A percentile compares a stretch with the other conserved stretches of the same genome.
Conservation (phyloP, 305 asterid genomes). For the Fraxinus paxiana region DNA sequence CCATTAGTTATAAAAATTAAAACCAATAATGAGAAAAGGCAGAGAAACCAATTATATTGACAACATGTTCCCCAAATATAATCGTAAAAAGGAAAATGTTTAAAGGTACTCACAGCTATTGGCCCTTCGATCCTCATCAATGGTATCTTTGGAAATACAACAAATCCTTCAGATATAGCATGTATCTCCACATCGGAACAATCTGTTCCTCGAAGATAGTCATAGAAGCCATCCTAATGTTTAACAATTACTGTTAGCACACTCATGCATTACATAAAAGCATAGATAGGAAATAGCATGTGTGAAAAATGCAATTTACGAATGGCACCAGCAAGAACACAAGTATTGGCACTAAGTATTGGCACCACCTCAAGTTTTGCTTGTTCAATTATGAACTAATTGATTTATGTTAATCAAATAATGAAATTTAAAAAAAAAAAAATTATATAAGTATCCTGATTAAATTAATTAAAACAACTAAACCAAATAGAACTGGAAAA, state of each 20-base stretch:
- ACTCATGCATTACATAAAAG: not conserved
- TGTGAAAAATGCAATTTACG: not conserved
- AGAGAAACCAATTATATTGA: not conserved
- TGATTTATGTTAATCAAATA: constrained; percentile 14
- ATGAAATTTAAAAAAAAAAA: not conserved
- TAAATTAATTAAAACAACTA: not conserved
- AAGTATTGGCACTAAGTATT: not conserved
- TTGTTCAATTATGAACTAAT: constrained; percentile 1
- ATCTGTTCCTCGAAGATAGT: constrained; percentile 76
- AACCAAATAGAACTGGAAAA: not conserved
- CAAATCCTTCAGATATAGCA: constrained; percentile 88
- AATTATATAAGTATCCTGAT: not conserved
- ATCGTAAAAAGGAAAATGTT: not conserved
- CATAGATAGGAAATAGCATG: not conserved
- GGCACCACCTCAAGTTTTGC: not conserved
- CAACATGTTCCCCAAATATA: not conserved
- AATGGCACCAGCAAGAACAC: not conserved
- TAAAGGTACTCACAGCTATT: constrained; percentile 70
- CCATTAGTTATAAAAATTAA: constrained; percentile 6
- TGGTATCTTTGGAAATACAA: constrained; percentile 92
- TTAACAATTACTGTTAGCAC: constrained; percentile 4
- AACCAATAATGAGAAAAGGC: constrained; percentile 11
- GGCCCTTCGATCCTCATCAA: constrained; percentile 97
- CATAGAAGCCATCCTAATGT: constrained; percentile 70
- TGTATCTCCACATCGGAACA: constrained; percentile 91